These are phyloP conservation scores for Gossypium raimondii DNA, from an alignment of 345 rosid genomes.

Conservation along the genomic window DNA sequence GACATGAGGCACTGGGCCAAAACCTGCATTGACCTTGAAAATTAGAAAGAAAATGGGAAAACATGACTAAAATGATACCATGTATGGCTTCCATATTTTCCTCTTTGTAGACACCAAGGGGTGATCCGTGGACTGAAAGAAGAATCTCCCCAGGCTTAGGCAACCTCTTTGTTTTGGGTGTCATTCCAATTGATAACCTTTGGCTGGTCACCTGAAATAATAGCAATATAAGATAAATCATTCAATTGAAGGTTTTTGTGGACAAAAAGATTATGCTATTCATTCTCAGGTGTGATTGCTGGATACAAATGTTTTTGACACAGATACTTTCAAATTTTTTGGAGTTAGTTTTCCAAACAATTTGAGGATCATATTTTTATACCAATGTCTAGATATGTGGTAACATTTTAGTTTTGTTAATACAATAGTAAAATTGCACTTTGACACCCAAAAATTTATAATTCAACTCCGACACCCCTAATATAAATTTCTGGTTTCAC, in stretches of 20 bases:
- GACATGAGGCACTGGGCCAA: not conserved
- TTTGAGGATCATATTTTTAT: not conserved
- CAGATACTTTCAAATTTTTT: no score
- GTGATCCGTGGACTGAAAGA: slow-evolving; percentile 87
- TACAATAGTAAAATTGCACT: no score
- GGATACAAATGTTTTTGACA: not conserved
- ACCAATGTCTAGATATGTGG: not conserved
- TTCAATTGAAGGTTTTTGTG: not conserved
- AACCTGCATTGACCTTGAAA: not conserved
- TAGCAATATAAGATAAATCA: not conserved
- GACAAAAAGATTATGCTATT: not conserved
- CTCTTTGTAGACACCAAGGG: slow-evolving; percentile 81
- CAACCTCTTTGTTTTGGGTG: slow-evolving; percentile 72
- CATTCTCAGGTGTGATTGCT: not conserved
- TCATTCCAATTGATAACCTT: slow-evolving; percentile 87
- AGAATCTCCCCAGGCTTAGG: slow-evolving; percentile 93
- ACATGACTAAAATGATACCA: slow-evolving; percentile 37
- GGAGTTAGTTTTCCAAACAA: not conserved
- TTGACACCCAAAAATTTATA: no score
- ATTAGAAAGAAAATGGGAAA: not conserved
- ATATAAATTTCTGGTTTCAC: no score
- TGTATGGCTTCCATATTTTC: slow-evolving; percentile 85
- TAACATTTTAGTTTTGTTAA: no score
- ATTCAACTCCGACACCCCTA: no score
- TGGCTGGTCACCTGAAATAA: slow-evolving; percentile 57